Percentiles rank a stretch among this genome's conserved stretches.
Conservation (phyloP, 225 moss, liverwort and hornwort species). For the Straminergon stramineum region DNA sequence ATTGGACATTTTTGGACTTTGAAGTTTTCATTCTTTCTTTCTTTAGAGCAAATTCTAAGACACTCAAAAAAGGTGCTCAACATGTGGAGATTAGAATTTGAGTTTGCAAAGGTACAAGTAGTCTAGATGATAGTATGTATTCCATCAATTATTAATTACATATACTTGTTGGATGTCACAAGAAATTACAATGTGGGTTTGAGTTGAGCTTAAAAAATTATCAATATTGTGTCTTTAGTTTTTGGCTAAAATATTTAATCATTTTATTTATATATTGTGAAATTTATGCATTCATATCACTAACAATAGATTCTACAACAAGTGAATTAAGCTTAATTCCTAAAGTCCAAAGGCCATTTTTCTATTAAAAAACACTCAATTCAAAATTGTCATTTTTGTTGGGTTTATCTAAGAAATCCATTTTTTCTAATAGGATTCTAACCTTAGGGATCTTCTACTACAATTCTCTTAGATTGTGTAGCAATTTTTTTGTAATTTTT, state of each 20-base stretch:
- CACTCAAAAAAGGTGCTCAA: background rate
- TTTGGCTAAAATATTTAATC: background rate
- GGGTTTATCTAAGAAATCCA: too few species aligned
- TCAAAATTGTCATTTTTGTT: too few species aligned
- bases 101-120: background rate
- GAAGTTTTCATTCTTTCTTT: background rate
- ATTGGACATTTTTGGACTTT: background rate
- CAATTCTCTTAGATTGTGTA: too few species aligned
- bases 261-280: background rate
- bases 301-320: background rate
- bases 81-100: background rate
- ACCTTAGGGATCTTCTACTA: too few species aligned
- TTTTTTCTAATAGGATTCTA: too few species aligned
- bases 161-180: background rate
- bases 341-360: too few species aligned
- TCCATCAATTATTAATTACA: background rate
- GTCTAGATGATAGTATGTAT: background rate
- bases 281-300: background rate
- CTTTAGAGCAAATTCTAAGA: background rate
- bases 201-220: background rate
- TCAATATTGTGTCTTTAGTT: background rate
- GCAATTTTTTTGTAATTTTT: too few species aligned
- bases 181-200: background rate
- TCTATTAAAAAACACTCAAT: too few species aligned
- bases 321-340: background rate